phyloP scores from a whole-genome alignment of 176 grass and related monocot genomes.

The Bolboschoenus planiculmis region DNA sequence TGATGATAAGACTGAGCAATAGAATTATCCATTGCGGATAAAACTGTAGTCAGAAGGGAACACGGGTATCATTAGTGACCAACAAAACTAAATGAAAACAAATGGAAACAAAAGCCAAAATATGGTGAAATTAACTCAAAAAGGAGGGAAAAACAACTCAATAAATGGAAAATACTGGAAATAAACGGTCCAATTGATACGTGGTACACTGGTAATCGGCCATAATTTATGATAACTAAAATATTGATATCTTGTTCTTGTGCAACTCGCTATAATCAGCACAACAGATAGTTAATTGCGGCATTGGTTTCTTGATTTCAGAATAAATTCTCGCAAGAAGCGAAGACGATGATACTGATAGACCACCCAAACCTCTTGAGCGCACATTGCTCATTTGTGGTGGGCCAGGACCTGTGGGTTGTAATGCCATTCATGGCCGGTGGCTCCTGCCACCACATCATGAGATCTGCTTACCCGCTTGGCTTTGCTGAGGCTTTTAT shows the following conservation, averaged over 20 bases:
- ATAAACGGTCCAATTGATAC: not conserved
- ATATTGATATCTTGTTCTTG: not conserved
- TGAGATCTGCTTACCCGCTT: constrained; percentile 72
- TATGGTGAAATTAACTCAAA: not conserved
- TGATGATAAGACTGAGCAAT: not conserved
- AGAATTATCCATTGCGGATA: not conserved
- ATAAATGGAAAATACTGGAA: not conserved
- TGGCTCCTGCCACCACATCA: constrained; percentile 78
- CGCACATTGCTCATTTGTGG: constrained; percentile 74
- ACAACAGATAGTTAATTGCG: not conserved
- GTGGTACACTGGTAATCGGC: not conserved
- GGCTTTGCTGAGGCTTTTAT: constrained; percentile 73
- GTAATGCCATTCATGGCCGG: constrained; percentile 95
- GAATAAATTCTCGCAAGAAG: constrained; percentile 66
- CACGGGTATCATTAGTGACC: not conserved
- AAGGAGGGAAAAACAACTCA: not conserved
- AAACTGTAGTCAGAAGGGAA: not conserved
- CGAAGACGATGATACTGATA: constrained; percentile 79
- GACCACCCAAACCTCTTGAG: constrained; percentile 80
- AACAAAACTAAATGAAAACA: not conserved
- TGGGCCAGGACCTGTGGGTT: constrained; percentile 50
- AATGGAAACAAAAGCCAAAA: not conserved
- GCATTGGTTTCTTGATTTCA: constrained; percentile 14
- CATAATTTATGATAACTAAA: not conserved
- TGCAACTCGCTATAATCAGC: not conserved